Conservation (phyloP, 2,329 filamentous ascomycete species). For the Magnaporthiopsis rhizophila region DNA sequence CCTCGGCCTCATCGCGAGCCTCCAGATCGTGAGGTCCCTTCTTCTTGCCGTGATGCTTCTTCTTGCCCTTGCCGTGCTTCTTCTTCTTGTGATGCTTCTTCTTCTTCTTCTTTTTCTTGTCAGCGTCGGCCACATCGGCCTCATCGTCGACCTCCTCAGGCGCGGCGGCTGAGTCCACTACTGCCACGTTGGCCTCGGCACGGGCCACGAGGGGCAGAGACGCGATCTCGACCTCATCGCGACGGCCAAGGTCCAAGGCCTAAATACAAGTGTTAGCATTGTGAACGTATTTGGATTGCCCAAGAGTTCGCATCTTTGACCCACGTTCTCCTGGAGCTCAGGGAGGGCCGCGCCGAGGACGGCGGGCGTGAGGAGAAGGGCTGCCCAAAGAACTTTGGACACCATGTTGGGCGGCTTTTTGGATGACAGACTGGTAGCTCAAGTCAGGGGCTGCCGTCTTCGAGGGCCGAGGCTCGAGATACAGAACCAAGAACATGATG, state of each 20-base stretch:
- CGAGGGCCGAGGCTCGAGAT: background rate
- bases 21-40: background rate
- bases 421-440: background rate
- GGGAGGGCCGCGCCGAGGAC: conserved; percentile 4
- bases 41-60: background rate
- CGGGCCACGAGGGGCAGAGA: background rate
- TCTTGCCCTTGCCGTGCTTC: background rate
- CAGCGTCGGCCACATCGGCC: background rate
- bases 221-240: conserved; percentile 1
- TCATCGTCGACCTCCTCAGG: background rate
- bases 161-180: background rate
- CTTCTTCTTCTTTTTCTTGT: conserved; percentile 1
- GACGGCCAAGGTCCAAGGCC: background rate
- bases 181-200: background rate
- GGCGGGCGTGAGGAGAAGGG: conserved; percentile 1
- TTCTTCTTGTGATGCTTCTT: background rate
- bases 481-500: background rate
- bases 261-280: background rate
- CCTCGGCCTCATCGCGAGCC: conserved; percentile 1
- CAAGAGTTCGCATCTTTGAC: background rate
- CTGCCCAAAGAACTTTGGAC: conserved; percentile 2
- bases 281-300: background rate
- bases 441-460: background rate
- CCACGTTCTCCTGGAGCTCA: conserved; percentile 2
- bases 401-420: conserved; percentile 2